phyloP scores from a whole-genome alignment of 2,329 filamentous ascomycete genomes.

The Ascochyta koolunga region DNA sequence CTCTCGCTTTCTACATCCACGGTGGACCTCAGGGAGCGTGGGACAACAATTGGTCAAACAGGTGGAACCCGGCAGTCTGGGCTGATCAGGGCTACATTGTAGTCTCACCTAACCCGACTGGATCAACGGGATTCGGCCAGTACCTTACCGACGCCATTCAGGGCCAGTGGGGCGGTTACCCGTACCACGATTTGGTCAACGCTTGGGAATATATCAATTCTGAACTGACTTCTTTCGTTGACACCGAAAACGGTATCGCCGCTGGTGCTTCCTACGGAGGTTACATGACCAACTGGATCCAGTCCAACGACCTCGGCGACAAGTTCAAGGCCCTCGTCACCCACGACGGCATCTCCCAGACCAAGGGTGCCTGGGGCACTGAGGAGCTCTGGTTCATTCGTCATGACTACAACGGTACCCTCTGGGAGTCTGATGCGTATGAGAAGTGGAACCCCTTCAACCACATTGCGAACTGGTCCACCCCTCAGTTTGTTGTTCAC shows the following conservation, averaged over 20 bases:
- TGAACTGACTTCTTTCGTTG: conserved; percentile 68
- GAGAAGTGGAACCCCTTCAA: conserved; percentile 63
- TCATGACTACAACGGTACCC: conserved; percentile 50
- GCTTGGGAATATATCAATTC: conserved; percentile 74
- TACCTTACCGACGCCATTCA: conserved; percentile 76
- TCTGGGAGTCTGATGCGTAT: conserved; percentile 52
- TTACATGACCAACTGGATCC: conserved; percentile 75
- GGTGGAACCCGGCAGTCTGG: conserved; percentile 86
- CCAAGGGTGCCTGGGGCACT: conserved; percentile 51
- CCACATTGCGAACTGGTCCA: conserved; percentile 73
- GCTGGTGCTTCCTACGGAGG: conserved; percentile 65
- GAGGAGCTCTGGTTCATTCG: conserved; percentile 61
- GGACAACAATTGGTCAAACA: conserved; percentile 75
- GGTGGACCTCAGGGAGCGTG: conserved; percentile 81
- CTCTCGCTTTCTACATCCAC: conserved; percentile 79
- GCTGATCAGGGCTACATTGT: conserved; percentile 87
- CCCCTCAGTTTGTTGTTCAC: conserved; percentile 88
- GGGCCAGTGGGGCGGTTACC: conserved; percentile 82
- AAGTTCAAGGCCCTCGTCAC: conserved; percentile 88
- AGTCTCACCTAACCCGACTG: conserved; percentile 82
- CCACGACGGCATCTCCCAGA: conserved; percentile 83
- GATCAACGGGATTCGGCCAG: conserved; percentile 84
- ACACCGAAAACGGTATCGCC: conserved; percentile 73
- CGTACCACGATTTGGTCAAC: conserved; percentile 82
- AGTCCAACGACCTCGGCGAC: conserved; percentile 80